A percentile compares a stretch with the other conserved stretches of the same genome.
Conservation (phyloP, 495 filamentous ascomycete genomes). For the Xylaria telfairii region DNA sequence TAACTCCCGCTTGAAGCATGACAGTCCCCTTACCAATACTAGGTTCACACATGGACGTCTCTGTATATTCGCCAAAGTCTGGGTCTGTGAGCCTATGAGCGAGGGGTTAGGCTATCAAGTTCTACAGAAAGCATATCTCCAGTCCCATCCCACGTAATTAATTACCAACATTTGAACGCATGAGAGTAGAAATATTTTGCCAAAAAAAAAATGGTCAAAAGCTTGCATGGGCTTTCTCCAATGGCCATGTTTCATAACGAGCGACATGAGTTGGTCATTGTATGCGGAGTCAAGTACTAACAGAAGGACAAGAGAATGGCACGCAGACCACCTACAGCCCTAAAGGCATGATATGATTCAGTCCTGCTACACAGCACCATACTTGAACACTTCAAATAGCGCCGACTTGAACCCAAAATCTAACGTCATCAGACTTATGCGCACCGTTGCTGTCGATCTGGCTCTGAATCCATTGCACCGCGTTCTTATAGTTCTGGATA, state of each 20-base stretch:
- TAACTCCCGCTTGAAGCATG: too few species aligned
- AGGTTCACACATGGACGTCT: too few species aligned
- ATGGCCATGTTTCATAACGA: not conserved
- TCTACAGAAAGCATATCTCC: too few species aligned
- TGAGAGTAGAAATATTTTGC: too few species aligned
- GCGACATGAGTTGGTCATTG: not conserved
- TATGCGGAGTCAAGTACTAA: not conserved
- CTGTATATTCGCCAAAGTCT: too few species aligned
- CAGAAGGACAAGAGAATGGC: not conserved
- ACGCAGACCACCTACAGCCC: not conserved
- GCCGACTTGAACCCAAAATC: not conserved
- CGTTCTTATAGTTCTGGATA: not conserved
- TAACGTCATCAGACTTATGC: not conserved
- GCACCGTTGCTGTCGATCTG: not conserved
- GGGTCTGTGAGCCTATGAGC: too few species aligned
- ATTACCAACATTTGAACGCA: too few species aligned
- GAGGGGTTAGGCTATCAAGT: too few species aligned
- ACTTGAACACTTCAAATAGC: not conserved
- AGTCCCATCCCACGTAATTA: too few species aligned
- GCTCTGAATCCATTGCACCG: conserved; percentile 4
- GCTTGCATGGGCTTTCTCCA: too few species aligned
- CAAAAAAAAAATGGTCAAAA: too few species aligned
- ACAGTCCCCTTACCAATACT: too few species aligned
- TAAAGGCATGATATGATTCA: not conserved
- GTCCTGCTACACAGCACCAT: not conserved